These are phyloP conservation scores for Tricholoma furcatifolium DNA, from an alignment of 768 basidiomycete genomes.

Conservation along the genomic window DNA sequence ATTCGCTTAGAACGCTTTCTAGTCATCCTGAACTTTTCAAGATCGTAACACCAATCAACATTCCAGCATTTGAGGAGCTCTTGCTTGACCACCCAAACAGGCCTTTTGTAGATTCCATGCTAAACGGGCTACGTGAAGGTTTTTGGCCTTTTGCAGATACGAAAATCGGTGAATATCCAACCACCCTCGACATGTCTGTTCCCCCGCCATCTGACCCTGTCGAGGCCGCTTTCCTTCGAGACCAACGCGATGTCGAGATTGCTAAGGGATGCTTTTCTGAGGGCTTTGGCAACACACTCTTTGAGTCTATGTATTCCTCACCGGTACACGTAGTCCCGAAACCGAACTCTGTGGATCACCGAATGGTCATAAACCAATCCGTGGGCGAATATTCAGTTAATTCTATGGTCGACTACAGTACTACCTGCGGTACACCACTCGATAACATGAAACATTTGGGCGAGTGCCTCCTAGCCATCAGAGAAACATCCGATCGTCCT, in stretches of 20 bases:
- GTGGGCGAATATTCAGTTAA: background rate
- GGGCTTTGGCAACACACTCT: background rate
- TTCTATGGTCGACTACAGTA: background rate
- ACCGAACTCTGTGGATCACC: background rate
- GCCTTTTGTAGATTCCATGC: slow-evolving; percentile 4
- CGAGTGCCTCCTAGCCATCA: background rate
- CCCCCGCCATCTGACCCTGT: background rate
- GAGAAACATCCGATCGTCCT: background rate
- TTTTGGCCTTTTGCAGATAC: slow-evolving; percentile 6
- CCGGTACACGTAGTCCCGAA: background rate
- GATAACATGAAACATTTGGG: background rate
- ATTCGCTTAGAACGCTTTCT: background rate
- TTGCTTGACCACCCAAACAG: slow-evolving; percentile 1
- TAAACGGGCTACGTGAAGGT: slow-evolving; percentile 2
- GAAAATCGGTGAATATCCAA: background rate
- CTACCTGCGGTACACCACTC: background rate
- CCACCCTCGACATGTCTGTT: background rate
- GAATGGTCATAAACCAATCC: background rate
- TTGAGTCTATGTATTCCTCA: background rate
- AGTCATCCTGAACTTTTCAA: background rate
- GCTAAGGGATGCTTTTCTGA: background rate
- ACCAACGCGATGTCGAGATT: background rate
- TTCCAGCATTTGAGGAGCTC: background rate
- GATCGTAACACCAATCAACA: too few species aligned
- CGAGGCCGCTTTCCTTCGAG: background rate